Evolutionary conservation across 306 rosid genomes (phyloP).

Genomic region (Malus sieversii): DNA sequence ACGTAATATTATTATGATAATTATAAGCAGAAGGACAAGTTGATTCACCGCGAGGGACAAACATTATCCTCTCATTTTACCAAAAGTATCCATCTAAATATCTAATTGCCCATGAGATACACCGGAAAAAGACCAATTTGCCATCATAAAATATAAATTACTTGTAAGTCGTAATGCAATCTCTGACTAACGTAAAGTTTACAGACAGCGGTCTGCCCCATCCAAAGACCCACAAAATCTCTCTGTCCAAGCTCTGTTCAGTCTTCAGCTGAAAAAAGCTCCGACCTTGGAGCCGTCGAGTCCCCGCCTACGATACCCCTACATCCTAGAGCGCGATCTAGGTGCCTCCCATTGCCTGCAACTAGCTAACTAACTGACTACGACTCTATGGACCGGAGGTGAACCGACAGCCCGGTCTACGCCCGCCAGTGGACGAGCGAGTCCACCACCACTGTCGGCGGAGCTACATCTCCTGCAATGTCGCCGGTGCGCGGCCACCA

Average conservation of each 20-base stretch:
- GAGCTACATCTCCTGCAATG: constrained; percentile 35
- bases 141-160: neutral
- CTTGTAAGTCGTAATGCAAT: neutral
- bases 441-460: constrained; percentile 22
- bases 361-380: neutral
- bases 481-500: constrained; percentile 65
- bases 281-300: neutral
- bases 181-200: neutral
- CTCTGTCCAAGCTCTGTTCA: neutral
- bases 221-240: neutral
- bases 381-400: constrained; percentile 33
- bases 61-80: too few relatives aligned
- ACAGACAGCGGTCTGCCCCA: neutral
- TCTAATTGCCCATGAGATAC: too few relatives aligned
- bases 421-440: constrained; percentile 47
- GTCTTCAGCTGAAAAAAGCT: neutral
- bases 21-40: too few relatives aligned
- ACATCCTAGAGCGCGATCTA: neutral
- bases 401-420: constrained; percentile 44
- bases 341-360: neutral
- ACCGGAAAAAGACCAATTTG: neutral
- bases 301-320: neutral
- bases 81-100: too few relatives aligned
- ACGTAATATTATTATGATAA: too few relatives aligned
- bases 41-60: too few relatives aligned